Conservation (phyloP, 129 eudicot species). For the Pseudognaphalium luteoalbum region DNA sequence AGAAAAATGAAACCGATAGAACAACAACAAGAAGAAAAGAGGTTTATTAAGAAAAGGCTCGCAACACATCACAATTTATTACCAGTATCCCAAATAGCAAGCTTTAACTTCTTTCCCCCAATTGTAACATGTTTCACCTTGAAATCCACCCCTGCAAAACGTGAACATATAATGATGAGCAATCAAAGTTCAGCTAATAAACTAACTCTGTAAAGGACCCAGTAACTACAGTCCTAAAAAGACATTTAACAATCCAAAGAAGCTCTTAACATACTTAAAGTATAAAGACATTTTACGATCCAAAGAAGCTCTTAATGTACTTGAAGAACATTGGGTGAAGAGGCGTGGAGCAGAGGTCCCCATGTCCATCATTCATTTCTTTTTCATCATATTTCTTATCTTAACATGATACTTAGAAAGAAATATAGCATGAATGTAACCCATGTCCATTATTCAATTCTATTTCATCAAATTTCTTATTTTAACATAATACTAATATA, state of each 20-base stretch:
- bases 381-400: too few relatives aligned
- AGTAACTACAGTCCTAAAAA: slow-evolving; percentile 15
- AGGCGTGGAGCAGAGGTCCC: background rate
- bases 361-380: too few relatives aligned
- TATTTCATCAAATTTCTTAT: background rate
- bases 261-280: background rate
- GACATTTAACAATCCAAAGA: slow-evolving; percentile 1
- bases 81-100: slow-evolving; percentile 99
- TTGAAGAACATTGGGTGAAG: background rate
- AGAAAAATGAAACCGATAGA: background rate
- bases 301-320: background rate
- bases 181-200: background rate
- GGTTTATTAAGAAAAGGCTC: background rate
- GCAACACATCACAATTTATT: slow-evolving; percentile 7
- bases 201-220: slow-evolving; percentile 3
- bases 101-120: slow-evolving; percentile 93
- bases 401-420: background rate
- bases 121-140: slow-evolving; percentile 81
- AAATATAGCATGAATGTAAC: background rate
- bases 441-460: slow-evolving; percentile 18
- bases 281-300: slow-evolving; percentile 7
- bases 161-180: slow-evolving; percentile 7
- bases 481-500: background rate
- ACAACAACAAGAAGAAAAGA: background rate
- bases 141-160: slow-evolving; percentile 79